A percentile compares a stretch with the other conserved stretches of the same genome.
Evolutionary conservation across 2,329 filamentous ascomycete genomes (phyloP).

Genomic region (Talaromyces sp.): DNA sequence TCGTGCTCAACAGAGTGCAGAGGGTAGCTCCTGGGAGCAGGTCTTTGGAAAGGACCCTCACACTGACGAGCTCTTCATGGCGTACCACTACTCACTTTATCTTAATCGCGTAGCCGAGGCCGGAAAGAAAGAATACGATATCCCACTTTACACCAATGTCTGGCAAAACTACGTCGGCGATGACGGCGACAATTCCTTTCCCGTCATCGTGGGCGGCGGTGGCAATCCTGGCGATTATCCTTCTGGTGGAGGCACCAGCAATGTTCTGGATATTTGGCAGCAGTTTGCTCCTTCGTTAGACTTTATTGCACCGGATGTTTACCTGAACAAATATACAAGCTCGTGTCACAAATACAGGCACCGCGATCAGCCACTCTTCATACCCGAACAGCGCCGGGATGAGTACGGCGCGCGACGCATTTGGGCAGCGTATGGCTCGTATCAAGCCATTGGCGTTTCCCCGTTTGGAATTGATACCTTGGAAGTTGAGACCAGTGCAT

Average conservation of each 20-base stretch:
- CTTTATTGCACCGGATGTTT: constrained; percentile 47
- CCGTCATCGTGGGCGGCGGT: constrained; percentile 41
- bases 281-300: constrained; percentile 41
- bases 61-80: constrained; percentile 48
- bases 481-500: constrained; percentile 20
- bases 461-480: constrained; percentile 44
- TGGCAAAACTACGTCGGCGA: constrained; percentile 42
- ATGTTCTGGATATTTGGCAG: constrained; percentile 45
- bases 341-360: constrained; percentile 41
- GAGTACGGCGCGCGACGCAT: constrained; percentile 39
- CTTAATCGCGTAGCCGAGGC: constrained; percentile 38
- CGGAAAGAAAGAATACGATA: constrained; percentile 37
- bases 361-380: constrained; percentile 41
- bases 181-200: constrained; percentile 28
- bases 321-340: constrained; percentile 42
- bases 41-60: constrained; percentile 35
- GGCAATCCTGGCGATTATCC: constrained; percentile 44
- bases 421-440: constrained; percentile 35
- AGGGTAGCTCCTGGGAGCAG: constrained; percentile 30
- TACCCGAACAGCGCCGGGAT: constrained; percentile 46
- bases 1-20: neutral
- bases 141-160: constrained; percentile 45
- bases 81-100: constrained; percentile 41
- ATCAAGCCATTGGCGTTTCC: constrained; percentile 30
- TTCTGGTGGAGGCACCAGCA: constrained; percentile 41